Percentiles rank a stretch among this genome's conserved stretches.
phyloP scores from a whole-genome alignment of 306 rosid genomes.

The Malus orientalis region DNA sequence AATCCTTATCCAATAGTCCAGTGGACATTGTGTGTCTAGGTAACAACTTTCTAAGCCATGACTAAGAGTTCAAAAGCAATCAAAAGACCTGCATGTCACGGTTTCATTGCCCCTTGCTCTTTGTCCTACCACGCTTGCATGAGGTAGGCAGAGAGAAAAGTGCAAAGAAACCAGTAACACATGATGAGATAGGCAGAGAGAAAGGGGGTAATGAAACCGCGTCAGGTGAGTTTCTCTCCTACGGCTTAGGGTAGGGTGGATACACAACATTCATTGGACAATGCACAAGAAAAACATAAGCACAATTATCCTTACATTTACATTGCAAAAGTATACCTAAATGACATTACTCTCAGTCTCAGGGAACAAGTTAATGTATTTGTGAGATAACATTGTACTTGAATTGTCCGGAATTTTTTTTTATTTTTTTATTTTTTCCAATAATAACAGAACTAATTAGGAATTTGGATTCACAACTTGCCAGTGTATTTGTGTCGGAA shows the following conservation, averaged over 20 bases:
- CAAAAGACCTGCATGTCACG: background rate
- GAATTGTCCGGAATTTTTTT: slow-evolving; percentile 10
- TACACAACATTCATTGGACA: background rate
- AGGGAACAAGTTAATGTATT: slow-evolving; percentile 1
- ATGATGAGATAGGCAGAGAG: no score
- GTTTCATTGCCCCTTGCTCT: background rate
- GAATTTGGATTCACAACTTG: slow-evolving; percentile 32
- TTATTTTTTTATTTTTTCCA: background rate
- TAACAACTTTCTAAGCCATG: no score
- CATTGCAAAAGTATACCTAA: background rate
- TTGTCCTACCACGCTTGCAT: background rate
- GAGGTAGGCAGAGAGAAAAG: no score
- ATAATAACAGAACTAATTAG: slow-evolving; percentile 11
- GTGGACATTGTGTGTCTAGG: no score
- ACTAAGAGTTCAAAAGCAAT: background rate
- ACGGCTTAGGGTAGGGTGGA: background rate
- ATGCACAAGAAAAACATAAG: background rate
- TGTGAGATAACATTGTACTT: slow-evolving; percentile 10
- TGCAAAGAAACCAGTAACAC: no score
- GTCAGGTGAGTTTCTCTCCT: background rate
- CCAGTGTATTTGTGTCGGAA: slow-evolving; percentile 36
- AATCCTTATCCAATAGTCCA: background rate
- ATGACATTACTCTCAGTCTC: background rate
- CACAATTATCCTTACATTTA: background rate
- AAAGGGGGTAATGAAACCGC: background rate